Percentiles rank a stretch among this genome's conserved stretches.
These are phyloP conservation scores for Thraustochytrium sp. DNA, from an alignment of 352 stramenopile genomes.

Conservation along the genomic window DNA sequence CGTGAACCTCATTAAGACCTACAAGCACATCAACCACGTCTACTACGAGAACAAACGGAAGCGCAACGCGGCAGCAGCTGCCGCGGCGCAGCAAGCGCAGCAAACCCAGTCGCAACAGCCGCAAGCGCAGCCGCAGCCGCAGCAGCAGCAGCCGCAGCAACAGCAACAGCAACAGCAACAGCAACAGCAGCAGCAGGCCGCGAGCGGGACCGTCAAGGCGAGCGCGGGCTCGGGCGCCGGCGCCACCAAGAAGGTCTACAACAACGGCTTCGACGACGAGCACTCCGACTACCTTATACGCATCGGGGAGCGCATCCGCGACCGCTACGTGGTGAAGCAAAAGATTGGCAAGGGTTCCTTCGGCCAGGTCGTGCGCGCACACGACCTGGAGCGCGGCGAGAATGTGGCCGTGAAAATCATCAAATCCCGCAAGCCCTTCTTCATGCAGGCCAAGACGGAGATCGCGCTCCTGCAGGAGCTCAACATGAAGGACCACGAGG, in stretches of 20 bases:
- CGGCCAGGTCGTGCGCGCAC: conserved; percentile 92
- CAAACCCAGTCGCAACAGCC: not conserved
- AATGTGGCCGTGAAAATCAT: conserved; percentile 96
- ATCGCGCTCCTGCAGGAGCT: conserved; percentile 86
- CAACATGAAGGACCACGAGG: conserved; percentile 55
- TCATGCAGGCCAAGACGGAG: conserved; percentile 88
- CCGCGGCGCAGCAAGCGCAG: not conserved
- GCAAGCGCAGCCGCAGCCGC: not conserved
- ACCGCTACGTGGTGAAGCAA: conserved; percentile 85
- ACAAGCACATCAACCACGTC: conserved; percentile 91
- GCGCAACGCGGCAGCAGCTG: conserved; percentile 46
- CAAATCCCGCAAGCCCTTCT: conserved; percentile 90
- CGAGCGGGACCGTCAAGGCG: not conserved
- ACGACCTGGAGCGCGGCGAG: conserved; percentile 67
- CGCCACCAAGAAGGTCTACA: conserved; percentile 58
- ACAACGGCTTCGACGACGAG: conserved; percentile 91
- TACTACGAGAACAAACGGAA: conserved; percentile 68
- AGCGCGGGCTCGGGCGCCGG: not conserved
- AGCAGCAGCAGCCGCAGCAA: not conserved
- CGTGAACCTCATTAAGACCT: conserved; percentile 86
- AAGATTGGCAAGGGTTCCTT: conserved; percentile 94
- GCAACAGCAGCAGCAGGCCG: not conserved
- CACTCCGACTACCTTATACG: conserved; percentile 93
- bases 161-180: not conserved
- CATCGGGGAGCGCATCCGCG: conserved; percentile 81